Evolutionary conservation across 495 filamentous ascomycete genomes (phyloP).

Genomic region (Penicillium robsamsonii): DNA sequence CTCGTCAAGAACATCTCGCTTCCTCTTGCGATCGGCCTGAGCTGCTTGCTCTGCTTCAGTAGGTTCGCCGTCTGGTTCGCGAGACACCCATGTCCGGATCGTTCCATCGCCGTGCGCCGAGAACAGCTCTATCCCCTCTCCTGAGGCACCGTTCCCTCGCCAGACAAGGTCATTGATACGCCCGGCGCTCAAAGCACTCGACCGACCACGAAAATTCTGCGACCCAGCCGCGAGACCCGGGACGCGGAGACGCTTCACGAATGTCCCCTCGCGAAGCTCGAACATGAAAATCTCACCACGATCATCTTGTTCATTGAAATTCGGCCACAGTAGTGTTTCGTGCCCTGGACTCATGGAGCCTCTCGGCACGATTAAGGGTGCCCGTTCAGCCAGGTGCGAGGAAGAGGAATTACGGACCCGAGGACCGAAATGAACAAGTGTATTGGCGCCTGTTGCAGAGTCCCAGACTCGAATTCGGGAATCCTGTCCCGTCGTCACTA

Average conservation of each 20-base stretch:
- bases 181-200: conserved; percentile 44
- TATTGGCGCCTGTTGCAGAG: conserved; percentile 73
- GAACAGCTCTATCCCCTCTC: conserved; percentile 48
- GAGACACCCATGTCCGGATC: conserved; percentile 53
- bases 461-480: conserved; percentile 82
- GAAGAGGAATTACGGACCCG: conserved; percentile 61
- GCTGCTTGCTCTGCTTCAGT: conserved; percentile 43
- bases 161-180: conserved; percentile 70
- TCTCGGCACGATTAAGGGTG: conserved; percentile 60
- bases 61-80: conserved; percentile 53
- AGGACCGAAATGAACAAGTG: conserved; percentile 77
- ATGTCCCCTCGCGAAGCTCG: conserved; percentile 69
- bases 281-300: conserved; percentile 65
- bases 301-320: conserved; percentile 60
- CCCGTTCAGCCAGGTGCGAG: conserved; percentile 57
- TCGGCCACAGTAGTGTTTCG: conserved; percentile 71
- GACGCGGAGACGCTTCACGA: conserved; percentile 65
- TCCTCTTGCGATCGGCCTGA: conserved; percentile 46
- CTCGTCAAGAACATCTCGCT: conserved; percentile 49
- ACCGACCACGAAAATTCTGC: conserved; percentile 29
- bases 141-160: conserved; percentile 55
- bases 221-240: conserved; percentile 52
- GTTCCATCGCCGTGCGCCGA: conserved; percentile 54
- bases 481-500: conserved; percentile 81
- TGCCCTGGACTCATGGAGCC: conserved; percentile 48